These are phyloP conservation scores for Apiotrichum laibachii DNA, from an alignment of 1,284 basidiomycete species.

Conservation along the genomic window DNA sequence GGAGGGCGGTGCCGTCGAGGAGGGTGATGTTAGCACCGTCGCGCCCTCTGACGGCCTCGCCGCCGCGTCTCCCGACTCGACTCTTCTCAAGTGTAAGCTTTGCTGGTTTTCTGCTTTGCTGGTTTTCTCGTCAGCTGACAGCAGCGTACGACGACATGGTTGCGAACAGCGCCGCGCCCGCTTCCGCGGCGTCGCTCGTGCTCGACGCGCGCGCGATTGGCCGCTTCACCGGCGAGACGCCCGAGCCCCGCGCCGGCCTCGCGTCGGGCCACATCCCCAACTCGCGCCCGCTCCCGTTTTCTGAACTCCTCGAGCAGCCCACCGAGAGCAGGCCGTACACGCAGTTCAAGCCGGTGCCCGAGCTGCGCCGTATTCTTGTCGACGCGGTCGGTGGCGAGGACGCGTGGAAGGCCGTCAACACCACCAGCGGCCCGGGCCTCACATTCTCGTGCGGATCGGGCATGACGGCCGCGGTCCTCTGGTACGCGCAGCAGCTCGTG, in stretches of 20 bases:
- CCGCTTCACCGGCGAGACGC: slow-evolving; percentile 75
- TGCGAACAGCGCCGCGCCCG: slow-evolving; percentile 60
- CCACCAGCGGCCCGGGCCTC: slow-evolving; percentile 60
- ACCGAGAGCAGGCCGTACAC: slow-evolving; percentile 49
- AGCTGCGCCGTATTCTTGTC: slow-evolving; percentile 59
- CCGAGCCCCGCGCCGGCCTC: slow-evolving; percentile 85
- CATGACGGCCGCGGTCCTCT: slow-evolving; percentile 93
- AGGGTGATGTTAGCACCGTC: slow-evolving; percentile 35
- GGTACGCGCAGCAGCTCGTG: slow-evolving; percentile 80
- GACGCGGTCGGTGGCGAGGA: slow-evolving; percentile 54
- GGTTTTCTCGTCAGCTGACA: neutral
- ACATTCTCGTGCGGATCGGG: slow-evolving; percentile 83
- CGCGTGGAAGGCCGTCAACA: slow-evolving; percentile 56
- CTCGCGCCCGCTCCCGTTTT: slow-evolving; percentile 82
- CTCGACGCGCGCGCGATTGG: slow-evolving; percentile 81
- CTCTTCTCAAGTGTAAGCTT: neutral
- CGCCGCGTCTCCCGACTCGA: neutral
- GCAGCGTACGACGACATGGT: slow-evolving; percentile 81
- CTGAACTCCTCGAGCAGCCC: slow-evolving; percentile 59
- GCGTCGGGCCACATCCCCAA: slow-evolving; percentile 91
- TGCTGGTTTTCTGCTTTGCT: no score
- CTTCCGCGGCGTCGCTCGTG: slow-evolving; percentile 61
- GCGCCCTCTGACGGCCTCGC: slow-evolving; percentile 35
- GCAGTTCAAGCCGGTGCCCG: slow-evolving; percentile 61
- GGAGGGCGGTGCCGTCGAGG: slow-evolving; percentile 65